Conservation (phyloP, 257 asterid genomes). For the Penstemon davidsonii region DNA sequence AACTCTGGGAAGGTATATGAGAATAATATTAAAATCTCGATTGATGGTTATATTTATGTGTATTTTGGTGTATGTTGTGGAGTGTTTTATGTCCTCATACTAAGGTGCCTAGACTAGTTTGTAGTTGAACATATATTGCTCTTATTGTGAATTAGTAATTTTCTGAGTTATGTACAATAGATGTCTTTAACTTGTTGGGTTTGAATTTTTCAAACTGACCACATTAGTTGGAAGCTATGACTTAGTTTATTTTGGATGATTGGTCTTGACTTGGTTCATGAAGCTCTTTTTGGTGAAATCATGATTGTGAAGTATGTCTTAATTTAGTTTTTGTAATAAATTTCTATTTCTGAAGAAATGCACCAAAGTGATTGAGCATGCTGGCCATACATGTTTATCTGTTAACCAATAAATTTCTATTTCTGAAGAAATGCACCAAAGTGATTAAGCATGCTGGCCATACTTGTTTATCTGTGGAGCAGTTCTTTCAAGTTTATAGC, state of each 20-base stretch:
- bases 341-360: too few species aligned
- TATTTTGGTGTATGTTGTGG: slow-evolving; percentile 8
- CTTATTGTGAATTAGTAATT: too few species aligned
- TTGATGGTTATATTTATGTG: slow-evolving; percentile 7
- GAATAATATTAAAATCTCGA: not conserved
- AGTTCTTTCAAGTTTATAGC: not conserved
- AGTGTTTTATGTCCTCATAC: not conserved
- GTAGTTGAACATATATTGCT: too few species aligned
- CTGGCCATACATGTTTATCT: not conserved
- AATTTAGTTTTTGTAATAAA: not conserved
- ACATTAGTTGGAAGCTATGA: not conserved
- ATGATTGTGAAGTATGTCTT: not conserved
- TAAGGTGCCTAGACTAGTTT: not conserved
- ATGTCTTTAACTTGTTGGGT: too few species aligned
- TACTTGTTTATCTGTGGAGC: not conserved
- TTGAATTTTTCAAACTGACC: not conserved
- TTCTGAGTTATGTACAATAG: too few species aligned
- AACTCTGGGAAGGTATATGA: not conserved
- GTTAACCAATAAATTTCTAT: too few species aligned
- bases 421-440: too few species aligned
- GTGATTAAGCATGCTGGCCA: not conserved
- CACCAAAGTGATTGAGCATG: too few species aligned
- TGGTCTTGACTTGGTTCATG: not conserved
- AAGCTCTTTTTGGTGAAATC: not conserved
- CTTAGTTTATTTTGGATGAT: not conserved